phyloP scores from a whole-genome alignment of 257 asterid species.

The Catharanthus roseus region DNA sequence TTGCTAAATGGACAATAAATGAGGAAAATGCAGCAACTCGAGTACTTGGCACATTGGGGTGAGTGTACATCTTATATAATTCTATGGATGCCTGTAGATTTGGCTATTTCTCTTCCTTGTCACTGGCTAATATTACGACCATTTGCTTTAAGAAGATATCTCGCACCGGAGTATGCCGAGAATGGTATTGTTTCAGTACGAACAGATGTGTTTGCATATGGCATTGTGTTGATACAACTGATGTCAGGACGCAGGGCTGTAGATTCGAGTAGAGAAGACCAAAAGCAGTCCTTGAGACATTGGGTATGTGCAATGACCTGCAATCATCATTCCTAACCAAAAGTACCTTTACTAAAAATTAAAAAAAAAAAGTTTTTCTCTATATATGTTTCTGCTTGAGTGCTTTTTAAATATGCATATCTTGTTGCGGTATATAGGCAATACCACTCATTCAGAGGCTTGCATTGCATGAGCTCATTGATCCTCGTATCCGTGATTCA shows the following conservation, averaged over 20 bases:
- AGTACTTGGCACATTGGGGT: conserved; percentile 75
- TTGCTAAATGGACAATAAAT: conserved; percentile 67
- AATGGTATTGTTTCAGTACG: conserved; percentile 65
- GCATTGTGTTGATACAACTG: conserved; percentile 66
- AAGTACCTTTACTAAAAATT: background rate
- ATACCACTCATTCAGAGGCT: conserved; percentile 53
- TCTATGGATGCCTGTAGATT: background rate
- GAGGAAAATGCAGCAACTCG: conserved; percentile 44
- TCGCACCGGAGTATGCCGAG: conserved; percentile 77
- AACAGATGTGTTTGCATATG: conserved; percentile 67
- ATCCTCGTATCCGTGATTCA: conserved; percentile 57
- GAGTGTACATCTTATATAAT: conserved; percentile 22
- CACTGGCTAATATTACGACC: conserved; percentile 9
- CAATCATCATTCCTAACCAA: background rate
- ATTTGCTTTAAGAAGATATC: conserved; percentile 45
- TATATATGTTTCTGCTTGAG: background rate
- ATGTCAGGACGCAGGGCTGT: conserved; percentile 70
- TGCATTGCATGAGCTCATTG: conserved; percentile 68
- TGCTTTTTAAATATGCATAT: background rate
- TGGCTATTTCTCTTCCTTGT: background rate
- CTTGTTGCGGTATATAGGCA: conserved; percentile 38
- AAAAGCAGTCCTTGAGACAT: conserved; percentile 48
- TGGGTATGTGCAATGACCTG: conserved; percentile 44
- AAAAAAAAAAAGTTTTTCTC: background rate
- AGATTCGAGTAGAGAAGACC: conserved; percentile 41